phyloP scores from a whole-genome alignment of 495 filamentous ascomycete genomes.

The Amphirosellinia nigrospora region DNA sequence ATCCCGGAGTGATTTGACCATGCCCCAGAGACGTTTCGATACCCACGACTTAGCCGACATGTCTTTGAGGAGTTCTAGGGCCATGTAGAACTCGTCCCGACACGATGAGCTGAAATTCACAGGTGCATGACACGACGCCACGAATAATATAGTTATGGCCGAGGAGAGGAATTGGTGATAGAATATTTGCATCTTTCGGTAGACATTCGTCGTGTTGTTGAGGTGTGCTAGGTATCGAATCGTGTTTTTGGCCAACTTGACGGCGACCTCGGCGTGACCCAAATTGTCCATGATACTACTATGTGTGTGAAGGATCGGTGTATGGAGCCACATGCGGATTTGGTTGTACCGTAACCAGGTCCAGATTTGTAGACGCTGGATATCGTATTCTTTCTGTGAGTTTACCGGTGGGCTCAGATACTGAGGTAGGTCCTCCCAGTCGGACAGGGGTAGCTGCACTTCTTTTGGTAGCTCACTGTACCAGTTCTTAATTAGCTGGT shows the following conservation, averaged over 20 bases:
- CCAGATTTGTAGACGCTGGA: constrained; percentile 65
- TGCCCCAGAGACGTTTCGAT: constrained; percentile 81
- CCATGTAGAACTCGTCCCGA: constrained; percentile 86
- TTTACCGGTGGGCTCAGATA: constrained; percentile 37
- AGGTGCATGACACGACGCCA: constrained; percentile 83
- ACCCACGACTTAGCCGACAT: constrained; percentile 81
- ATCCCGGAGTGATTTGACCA: constrained; percentile 77
- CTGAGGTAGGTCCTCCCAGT: constrained; percentile 40
- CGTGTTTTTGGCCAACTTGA: constrained; percentile 81
- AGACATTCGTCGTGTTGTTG: constrained; percentile 81
- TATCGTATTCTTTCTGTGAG: constrained; percentile 52
- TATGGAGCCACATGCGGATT: constrained; percentile 81
- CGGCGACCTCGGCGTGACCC: constrained; percentile 69
- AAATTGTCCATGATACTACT: constrained; percentile 76
- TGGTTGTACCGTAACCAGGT: constrained; percentile 76
- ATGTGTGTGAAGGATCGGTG: constrained; percentile 78
- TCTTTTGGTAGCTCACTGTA: constrained; percentile 58
- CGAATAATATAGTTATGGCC: constrained; percentile 79
- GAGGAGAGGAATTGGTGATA: constrained; percentile 89
- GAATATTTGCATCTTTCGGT: constrained; percentile 77
- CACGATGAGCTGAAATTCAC: constrained; percentile 74
- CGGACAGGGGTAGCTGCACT: constrained; percentile 39
- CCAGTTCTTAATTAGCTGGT: constrained; percentile 81
- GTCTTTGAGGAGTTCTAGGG: constrained; percentile 79
- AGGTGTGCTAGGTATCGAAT: constrained; percentile 75